Percentiles rank a stretch among this genome's conserved stretches.
These are phyloP conservation scores for Neltuma alba DNA, from an alignment of 306 rosid genomes.

Conservation along the genomic window DNA sequence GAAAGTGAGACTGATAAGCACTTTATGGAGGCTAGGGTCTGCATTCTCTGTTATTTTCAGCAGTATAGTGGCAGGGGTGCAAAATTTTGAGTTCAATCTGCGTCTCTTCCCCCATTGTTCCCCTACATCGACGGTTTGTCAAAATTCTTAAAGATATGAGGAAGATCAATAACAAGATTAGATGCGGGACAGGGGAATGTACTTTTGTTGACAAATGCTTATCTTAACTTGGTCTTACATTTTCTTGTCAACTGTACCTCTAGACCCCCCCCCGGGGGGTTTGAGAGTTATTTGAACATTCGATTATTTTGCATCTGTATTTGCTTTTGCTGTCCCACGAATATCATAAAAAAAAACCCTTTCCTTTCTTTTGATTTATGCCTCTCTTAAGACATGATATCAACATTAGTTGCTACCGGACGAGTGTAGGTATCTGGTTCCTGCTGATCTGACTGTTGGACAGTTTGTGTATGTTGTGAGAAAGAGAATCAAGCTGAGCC, in stretches of 20 bases:
- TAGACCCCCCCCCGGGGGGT: not conserved
- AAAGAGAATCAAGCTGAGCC: conserved; percentile 81
- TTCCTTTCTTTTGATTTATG: not conserved
- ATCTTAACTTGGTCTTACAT: not conserved
- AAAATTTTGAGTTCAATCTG: not conserved
- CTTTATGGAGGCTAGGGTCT: not conserved
- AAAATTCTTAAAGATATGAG: not conserved
- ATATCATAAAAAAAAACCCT: not conserved
- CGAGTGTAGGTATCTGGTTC: conserved; percentile 79
- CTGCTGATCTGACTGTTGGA: conserved; percentile 86
- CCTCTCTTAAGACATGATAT: not conserved
- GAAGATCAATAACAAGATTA: not conserved
- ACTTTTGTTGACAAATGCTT: not conserved
- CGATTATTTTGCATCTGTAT: not conserved
- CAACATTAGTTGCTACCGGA: conserved; percentile 9
- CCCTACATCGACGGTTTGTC: not conserved
- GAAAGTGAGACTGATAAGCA: not conserved
- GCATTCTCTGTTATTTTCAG: not conserved
- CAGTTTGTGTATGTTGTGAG: conserved; percentile 91
- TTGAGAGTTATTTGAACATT: not conserved
- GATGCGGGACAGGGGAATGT: not conserved
- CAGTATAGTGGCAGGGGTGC: not conserved
- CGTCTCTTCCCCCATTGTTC: not conserved
- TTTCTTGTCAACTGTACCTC: not conserved
- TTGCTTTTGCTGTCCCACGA: not conserved